Evolutionary conservation across 345 rosid genomes (phyloP).

Genomic region (Kernera saxatilis): DNA sequence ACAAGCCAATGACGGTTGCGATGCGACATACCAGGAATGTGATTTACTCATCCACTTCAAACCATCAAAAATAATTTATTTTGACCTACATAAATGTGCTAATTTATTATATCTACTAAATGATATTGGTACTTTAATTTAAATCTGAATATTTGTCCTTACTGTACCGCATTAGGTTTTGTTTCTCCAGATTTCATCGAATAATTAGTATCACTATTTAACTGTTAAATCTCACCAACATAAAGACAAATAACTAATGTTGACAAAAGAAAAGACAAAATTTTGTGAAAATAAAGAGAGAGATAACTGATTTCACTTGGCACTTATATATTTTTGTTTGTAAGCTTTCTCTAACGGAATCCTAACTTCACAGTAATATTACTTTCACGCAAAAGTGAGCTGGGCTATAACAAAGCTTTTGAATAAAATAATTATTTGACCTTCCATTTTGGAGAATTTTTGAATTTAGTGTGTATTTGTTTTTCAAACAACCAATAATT

Average conservation of each 20-base stretch:
- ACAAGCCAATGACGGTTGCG: conserved; percentile 1
- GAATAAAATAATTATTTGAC: conserved; percentile 9
- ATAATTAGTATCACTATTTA: background rate
- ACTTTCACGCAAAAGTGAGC: background rate
- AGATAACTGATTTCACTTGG: background rate
- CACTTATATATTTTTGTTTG: conserved; percentile 19
- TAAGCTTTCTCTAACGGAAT: conserved; percentile 1
- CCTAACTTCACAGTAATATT: background rate
- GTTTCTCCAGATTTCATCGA: conserved; percentile 15
- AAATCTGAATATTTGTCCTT: conserved; percentile 20
- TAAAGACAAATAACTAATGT: conserved; percentile 8
- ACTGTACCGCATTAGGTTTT: conserved; percentile 19
- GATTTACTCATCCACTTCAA: conserved; percentile 8
- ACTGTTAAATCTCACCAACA: conserved; percentile 17
- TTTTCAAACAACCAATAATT: conserved; percentile 19
- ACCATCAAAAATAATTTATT: background rate
- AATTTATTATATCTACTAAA: conserved; percentile 3
- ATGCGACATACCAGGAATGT: conserved; percentile 18
- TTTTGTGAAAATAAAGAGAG: conserved; percentile 16
- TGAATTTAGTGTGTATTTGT: background rate
- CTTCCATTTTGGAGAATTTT: background rate
- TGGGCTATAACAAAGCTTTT: background rate
- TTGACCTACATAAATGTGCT: conserved; percentile 18
- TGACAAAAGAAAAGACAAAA: conserved; percentile 22
- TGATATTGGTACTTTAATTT: conserved; percentile 27